Evolutionary conservation across 306 rosid species (phyloP).

Genomic region (Fragaria vesca): DNA sequence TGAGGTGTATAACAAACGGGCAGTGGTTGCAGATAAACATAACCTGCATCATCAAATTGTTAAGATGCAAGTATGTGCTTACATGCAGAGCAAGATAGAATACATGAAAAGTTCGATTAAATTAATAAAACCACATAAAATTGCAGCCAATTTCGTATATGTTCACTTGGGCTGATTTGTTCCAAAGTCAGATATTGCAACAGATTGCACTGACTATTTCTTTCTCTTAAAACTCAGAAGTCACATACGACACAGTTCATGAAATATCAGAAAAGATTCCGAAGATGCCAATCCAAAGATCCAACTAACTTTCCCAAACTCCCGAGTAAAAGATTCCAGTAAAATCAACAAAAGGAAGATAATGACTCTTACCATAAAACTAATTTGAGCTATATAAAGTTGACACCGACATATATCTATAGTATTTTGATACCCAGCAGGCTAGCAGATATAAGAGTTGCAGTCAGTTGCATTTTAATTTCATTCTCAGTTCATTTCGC

Average conservation of each 20-base stretch:
- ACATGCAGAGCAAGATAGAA: no score
- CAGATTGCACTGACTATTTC: neutral
- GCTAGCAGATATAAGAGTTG: neutral
- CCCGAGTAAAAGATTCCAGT: neutral
- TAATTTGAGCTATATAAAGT: neutral
- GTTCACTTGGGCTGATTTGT: neutral
- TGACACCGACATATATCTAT: neutral
- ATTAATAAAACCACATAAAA: neutral
- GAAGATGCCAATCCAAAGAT: neutral
- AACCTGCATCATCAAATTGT: conserved; percentile 54
- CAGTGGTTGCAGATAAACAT: conserved; percentile 98
- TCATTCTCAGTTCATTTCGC: neutral
- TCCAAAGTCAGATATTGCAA: neutral
- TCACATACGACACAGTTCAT: neutral
- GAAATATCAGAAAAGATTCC: neutral
- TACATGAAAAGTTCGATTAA: neutral
- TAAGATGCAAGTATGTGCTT: neutral
- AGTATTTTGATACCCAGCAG: neutral
- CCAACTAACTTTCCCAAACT: neutral
- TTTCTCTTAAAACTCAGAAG: neutral
- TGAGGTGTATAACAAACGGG: conserved; percentile 87
- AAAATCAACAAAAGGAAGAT: neutral
- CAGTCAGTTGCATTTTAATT: neutral
- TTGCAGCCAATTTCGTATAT: neutral
- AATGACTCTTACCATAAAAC: neutral